Percentiles rank a stretch among this genome's conserved stretches.
Evolutionary conservation across 257 asterid genomes (phyloP).

Genomic region (Ajuga chamaepitys): DNA sequence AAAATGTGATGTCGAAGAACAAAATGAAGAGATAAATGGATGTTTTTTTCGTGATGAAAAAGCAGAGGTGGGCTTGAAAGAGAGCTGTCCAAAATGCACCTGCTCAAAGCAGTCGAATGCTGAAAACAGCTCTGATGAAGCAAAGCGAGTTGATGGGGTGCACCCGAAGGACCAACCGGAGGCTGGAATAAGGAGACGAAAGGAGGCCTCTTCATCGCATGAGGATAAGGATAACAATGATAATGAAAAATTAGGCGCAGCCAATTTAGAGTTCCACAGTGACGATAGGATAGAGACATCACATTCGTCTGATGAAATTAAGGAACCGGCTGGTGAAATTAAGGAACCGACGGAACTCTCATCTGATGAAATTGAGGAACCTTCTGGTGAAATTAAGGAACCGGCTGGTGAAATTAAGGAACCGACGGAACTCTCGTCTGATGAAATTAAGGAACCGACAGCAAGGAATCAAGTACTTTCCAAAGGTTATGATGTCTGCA

Average conservation of each 20-base stretch:
- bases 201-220: conserved; percentile 3
- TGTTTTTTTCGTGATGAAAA: neutral
- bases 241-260: neutral
- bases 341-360: neutral
- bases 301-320: too few species aligned
- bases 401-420: neutral
- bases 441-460: neutral
- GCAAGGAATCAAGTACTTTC: neutral
- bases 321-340: too few species aligned
- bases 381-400: too few species aligned
- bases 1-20: neutral
- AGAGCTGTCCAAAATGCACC: neutral
- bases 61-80: neutral
- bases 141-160: neutral
- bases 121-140: neutral
- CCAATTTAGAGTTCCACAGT: neutral
- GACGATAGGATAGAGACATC: neutral
- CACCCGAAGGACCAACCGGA: conserved; percentile 1
- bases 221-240: neutral
- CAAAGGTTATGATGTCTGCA: conserved; percentile 7
- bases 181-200: neutral
- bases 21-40: neutral
- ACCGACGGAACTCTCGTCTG: neutral
- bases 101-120: neutral
- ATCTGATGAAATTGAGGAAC: conserved; percentile 1